Evolutionary conservation across 1,139 yeast species (phyloP).

Genomic region (Kluyveromyces sp.): DNA sequence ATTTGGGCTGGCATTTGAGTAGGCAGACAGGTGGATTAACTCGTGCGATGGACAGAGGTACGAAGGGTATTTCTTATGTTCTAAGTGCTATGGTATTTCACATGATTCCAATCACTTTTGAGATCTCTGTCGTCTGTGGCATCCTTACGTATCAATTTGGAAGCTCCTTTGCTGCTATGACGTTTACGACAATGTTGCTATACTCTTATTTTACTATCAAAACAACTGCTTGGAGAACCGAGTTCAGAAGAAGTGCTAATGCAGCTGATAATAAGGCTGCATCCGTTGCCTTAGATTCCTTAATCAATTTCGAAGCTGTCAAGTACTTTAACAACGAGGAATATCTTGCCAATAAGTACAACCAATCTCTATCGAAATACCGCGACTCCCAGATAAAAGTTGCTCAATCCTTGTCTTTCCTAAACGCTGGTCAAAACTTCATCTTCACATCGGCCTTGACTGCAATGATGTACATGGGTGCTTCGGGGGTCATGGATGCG

Average conservation of each 20-base stretch:
- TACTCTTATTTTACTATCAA: constrained; percentile 81
- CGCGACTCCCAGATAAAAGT: constrained; percentile 81
- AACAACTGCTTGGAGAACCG: constrained; percentile 96
- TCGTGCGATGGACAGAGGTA: constrained; percentile 94
- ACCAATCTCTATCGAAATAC: constrained; percentile 64
- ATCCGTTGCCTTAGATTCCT: constrained; percentile 85
- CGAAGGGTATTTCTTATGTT: constrained; percentile 92
- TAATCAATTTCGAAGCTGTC: constrained; percentile 90
- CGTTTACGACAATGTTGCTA: constrained; percentile 78
- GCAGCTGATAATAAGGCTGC: constrained; percentile 94
- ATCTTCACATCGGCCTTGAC: constrained; percentile 90
- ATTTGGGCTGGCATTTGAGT: constrained; percentile 80
- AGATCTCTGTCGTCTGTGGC: constrained; percentile 88
- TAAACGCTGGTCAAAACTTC: constrained; percentile 87
- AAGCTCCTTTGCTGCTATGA: constrained; percentile 77
- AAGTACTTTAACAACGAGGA: constrained; percentile 88
- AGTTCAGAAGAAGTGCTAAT: constrained; percentile 84
- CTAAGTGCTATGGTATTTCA: constrained; percentile 95
- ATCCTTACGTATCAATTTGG: constrained; percentile 92
- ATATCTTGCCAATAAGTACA: constrained; percentile 74
- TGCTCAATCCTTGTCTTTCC: constrained; percentile 84
- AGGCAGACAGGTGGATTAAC: constrained; percentile 95
- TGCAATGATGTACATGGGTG: constrained; percentile 99
- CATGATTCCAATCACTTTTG: constrained; percentile 86
- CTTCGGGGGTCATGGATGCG: constrained; percentile 82